These are phyloP conservation scores for Triangularia setosa DNA, from an alignment of 2,329 filamentous ascomycete genomes.

Conservation along the genomic window DNA sequence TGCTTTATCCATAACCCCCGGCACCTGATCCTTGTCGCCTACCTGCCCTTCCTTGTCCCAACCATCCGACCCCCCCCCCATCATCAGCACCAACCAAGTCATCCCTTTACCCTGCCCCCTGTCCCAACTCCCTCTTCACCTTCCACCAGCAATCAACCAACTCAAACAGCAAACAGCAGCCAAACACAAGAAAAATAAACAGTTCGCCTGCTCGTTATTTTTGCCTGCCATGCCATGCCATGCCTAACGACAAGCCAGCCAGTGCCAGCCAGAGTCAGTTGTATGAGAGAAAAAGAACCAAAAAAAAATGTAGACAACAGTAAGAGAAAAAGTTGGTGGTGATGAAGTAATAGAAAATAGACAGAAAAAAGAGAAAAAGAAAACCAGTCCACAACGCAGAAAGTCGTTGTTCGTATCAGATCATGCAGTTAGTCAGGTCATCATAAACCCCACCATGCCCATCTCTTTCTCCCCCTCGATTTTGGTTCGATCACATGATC, in stretches of 20 bases:
- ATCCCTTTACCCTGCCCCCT: neutral
- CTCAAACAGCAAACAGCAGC: neutral
- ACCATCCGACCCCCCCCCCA: neutral
- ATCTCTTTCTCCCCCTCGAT: constrained; percentile 3
- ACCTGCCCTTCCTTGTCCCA: neutral
- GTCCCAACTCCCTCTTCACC: neutral
- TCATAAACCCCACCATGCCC: neutral
- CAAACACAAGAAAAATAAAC: neutral
- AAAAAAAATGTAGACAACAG: constrained; percentile 14
- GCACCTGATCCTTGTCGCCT: constrained; percentile 5
- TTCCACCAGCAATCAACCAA: neutral
- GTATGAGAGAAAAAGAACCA: constrained; percentile 22
- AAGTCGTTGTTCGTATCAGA: constrained; percentile 21
- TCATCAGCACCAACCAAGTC: neutral
- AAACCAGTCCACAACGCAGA: neutral
- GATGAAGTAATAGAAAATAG: constrained; percentile 4
- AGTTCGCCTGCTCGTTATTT: constrained; percentile 9
- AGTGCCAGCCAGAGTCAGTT: constrained; percentile 15
- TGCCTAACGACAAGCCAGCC: neutral
- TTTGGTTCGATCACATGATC: constrained; percentile 58
- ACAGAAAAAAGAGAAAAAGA: constrained; percentile 3
- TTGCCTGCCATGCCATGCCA: constrained; percentile 4
- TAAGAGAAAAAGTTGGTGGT: constrained; percentile 1
- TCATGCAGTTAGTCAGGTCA: constrained; percentile 24
- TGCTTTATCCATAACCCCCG: neutral